Evolutionary conservation across 2,329 filamentous ascomycete genomes (phyloP).

Genomic region (Exophiala mesophila): DNA sequence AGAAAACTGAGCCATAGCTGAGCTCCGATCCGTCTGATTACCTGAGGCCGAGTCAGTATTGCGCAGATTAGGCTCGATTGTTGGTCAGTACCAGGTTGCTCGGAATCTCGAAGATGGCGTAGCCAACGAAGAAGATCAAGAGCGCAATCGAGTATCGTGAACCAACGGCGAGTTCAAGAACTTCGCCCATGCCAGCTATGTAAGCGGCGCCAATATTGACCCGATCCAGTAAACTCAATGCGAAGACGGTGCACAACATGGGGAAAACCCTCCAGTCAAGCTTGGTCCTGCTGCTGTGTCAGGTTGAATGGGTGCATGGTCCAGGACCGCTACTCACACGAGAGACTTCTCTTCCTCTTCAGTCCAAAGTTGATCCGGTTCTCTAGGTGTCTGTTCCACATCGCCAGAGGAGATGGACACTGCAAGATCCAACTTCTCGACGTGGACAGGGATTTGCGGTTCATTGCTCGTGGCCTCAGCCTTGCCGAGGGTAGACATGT

Average conservation of each 20-base stretch:
- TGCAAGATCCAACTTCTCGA: background rate
- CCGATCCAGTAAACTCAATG: slow-evolving; percentile 10
- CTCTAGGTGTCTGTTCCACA: background rate
- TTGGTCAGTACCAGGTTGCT: slow-evolving; percentile 36
- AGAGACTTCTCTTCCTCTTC: slow-evolving; percentile 2
- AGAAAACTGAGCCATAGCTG: slow-evolving; percentile 35
- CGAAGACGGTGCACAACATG: slow-evolving; percentile 16
- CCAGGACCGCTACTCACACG: background rate
- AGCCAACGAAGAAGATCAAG: slow-evolving; percentile 26
- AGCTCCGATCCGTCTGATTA: slow-evolving; percentile 57
- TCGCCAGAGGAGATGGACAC: background rate
- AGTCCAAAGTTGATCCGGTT: slow-evolving; percentile 1
- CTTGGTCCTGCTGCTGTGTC: slow-evolving; percentile 6
- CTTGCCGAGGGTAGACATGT: background rate
- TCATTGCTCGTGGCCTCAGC: background rate
- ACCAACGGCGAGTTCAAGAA: slow-evolving; percentile 26
- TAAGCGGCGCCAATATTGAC: slow-evolving; percentile 43
- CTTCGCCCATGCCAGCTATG: slow-evolving; percentile 53
- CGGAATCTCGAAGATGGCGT: slow-evolving; percentile 23
- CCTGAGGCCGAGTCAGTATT: too few relatives aligned
- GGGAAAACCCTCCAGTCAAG: slow-evolving; percentile 14
- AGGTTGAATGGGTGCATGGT: background rate
- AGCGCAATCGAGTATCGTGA: slow-evolving; percentile 1
- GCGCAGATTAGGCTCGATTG: too few relatives aligned
- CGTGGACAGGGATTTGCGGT: background rate